phyloP scores from a whole-genome alignment of 2,329 filamentous ascomycete genomes.

The Ambrosiella xylebori region DNA sequence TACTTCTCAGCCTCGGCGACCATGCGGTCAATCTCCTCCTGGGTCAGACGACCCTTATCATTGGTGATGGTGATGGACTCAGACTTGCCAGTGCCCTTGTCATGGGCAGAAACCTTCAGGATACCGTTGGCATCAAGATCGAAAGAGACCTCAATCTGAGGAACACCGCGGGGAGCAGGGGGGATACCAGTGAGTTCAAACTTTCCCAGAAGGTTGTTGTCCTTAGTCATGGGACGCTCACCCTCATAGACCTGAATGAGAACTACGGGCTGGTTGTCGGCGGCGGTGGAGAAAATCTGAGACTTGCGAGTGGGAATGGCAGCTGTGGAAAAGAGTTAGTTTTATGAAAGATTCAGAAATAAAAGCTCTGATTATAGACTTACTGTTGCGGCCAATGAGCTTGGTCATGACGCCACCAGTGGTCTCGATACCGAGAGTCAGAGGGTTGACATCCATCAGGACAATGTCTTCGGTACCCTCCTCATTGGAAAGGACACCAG shows the following conservation, averaged over 20 bases:
- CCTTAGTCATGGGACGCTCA: slow-evolving; percentile 84
- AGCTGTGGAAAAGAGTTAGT: slow-evolving; percentile 19
- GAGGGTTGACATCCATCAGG: slow-evolving; percentile 93
- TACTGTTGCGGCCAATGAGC: slow-evolving; percentile 76
- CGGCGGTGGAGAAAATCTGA: slow-evolving; percentile 93
- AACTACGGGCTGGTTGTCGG: slow-evolving; percentile 91
- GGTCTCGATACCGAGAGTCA: slow-evolving; percentile 94
- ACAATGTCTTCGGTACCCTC: slow-evolving; percentile 63
- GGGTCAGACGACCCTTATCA: slow-evolving; percentile 93
- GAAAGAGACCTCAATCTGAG: slow-evolving; percentile 96
- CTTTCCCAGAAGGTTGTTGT: slow-evolving; percentile 95
- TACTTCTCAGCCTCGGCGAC: slow-evolving; percentile 96
- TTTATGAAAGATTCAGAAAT: not conserved
- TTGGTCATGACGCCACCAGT: slow-evolving; percentile 97
- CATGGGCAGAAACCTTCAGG: slow-evolving; percentile 83
- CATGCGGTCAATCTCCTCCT: slow-evolving; percentile 98
- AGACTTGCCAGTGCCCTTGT: slow-evolving; percentile 95
- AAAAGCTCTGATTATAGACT: not conserved
- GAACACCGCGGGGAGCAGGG: slow-evolving; percentile 84
- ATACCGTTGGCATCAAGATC: slow-evolving; percentile 98
- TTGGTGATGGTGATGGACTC: slow-evolving; percentile 99
- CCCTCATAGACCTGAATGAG: slow-evolving; percentile 92
- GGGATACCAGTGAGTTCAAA: slow-evolving; percentile 96
- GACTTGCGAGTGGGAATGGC: slow-evolving; percentile 91
- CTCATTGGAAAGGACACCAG: slow-evolving; percentile 84